Percentiles rank a stretch among this genome's conserved stretches.
These are phyloP conservation scores for Jackrogersella multiformis DNA, from an alignment of 495 filamentous ascomycete species.

Conservation along the genomic window DNA sequence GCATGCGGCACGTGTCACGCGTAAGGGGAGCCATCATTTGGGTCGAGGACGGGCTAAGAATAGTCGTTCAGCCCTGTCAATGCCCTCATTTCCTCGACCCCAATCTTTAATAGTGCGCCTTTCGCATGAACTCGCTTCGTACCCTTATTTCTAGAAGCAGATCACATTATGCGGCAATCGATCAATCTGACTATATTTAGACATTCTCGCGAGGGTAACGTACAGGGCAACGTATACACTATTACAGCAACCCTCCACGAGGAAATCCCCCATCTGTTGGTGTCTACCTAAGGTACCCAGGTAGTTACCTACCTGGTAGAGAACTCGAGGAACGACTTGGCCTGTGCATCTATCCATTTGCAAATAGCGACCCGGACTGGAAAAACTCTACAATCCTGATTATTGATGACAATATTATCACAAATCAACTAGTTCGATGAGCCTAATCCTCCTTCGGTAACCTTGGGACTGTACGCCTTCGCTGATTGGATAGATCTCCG, in stretches of 20 bases:
- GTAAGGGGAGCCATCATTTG: conserved; percentile 13
- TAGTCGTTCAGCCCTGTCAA: conserved; percentile 38
- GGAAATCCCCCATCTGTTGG: too few species aligned
- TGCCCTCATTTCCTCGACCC: conserved; percentile 9
- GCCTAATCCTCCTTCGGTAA: conserved; percentile 34
- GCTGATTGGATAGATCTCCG: conserved; percentile 24
- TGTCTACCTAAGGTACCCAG: too few species aligned
- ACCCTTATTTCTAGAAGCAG: conserved; percentile 7
- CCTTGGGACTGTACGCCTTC: conserved; percentile 12
- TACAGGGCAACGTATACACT: too few species aligned
- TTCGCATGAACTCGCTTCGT: conserved; percentile 4
- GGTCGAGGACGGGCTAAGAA: conserved; percentile 15
- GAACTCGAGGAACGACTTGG: background rate
- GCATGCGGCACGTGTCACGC: conserved; percentile 26
- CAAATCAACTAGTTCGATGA: conserved; percentile 30
- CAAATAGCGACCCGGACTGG: conserved; percentile 13
- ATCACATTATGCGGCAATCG: conserved; percentile 7
- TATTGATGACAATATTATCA: conserved; percentile 41
- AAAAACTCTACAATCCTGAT: conserved; percentile 16
- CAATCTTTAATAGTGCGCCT: conserved; percentile 4
- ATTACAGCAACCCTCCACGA: background rate
- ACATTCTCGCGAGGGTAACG: background rate
- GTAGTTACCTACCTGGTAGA: too few species aligned
- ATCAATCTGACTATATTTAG: background rate
- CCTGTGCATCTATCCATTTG: conserved; percentile 6